Evolutionary conservation across 768 basidiomycete genomes (phyloP), one percentile per base, ranked within the genome.

Genomic region (Collybiopsis luxurians): DNA sequence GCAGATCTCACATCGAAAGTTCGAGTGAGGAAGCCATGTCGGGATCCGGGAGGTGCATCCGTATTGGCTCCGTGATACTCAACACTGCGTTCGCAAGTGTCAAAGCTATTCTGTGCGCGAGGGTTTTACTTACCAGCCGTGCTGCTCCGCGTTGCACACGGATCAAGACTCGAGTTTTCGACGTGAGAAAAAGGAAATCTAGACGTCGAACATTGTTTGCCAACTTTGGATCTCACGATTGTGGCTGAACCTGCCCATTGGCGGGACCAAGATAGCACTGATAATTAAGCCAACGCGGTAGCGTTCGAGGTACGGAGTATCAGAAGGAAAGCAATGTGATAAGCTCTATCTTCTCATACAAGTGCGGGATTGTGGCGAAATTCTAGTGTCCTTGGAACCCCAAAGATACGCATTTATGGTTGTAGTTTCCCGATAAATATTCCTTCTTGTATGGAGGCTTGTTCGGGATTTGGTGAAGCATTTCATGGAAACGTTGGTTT

Each of bases 231-330:
- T 51, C 73, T 71, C 46, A 68, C 69, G 66, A 78, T 67, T 47
- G 58, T 63, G n/a, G 50, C 40, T 19, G 57, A 34, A 1, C 60
- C 60, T 4, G 65, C 69, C 71, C 73, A 73, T 74, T 21, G 53
- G 68, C 66, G 67, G 64, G 43, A 78, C 72, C 52, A 80, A 67
- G 49, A 82, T 63, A 2, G 75, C 74, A 54, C 77, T 74, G 63
- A 83, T 75, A 11, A 81, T 79, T 26, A 76, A 71, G 12, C 77
- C 79, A 34, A 81, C 74, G 10, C 70, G 73, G n/a, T 69, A 65
- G 48, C 72, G 61, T 10, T 71, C 71, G 68, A 71, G 82, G 2
- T 50, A 53, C 0, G 80, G 80, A 0, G 80, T 73, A 23, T 72
- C 69, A n/a, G 61, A 61, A 45, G 81, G 59, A 63, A 81, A 67